phyloP scores from a whole-genome alignment of 2,329 filamentous ascomycete species.

The Stromatinia cepivora region DNA sequence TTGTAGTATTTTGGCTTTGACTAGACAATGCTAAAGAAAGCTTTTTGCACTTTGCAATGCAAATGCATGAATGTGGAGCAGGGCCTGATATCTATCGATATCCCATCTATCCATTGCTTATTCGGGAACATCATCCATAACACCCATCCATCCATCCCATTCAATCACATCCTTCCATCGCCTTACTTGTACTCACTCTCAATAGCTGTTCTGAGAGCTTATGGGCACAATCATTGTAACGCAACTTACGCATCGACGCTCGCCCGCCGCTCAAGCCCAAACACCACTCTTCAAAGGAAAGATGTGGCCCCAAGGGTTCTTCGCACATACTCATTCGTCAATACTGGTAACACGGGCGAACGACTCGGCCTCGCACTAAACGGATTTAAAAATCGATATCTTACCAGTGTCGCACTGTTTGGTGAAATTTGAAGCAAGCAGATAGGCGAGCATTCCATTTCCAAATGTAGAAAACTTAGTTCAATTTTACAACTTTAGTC shows the following conservation, averaged over 20 bases:
- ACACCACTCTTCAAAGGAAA: conserved; percentile 8
- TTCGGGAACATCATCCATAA: conserved; percentile 5
- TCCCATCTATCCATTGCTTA: conserved; percentile 9
- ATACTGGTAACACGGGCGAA: conserved; percentile 18
- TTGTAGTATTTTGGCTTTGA: conserved; percentile 8
- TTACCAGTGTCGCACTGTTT: conserved; percentile 24
- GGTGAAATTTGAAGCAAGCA: conserved; percentile 10
- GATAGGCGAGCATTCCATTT: conserved; percentile 19
- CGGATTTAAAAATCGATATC: conserved; percentile 19
- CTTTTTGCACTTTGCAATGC: conserved; percentile 7
- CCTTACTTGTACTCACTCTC: conserved; percentile 14
- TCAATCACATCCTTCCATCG: conserved; percentile 5
- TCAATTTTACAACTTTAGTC: background rate
- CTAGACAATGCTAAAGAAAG: conserved; percentile 5
- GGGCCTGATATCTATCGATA: conserved; percentile 15
- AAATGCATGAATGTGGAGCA: conserved; percentile 16
- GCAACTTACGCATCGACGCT: conserved; percentile 11
- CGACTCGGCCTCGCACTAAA: conserved; percentile 26
- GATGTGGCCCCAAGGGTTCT: background rate
- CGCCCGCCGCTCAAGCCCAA: conserved; percentile 16
- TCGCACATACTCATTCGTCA: conserved; percentile 9
- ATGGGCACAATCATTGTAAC: conserved; percentile 16
- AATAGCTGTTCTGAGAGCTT: conserved; percentile 6
- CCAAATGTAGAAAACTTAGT: conserved; percentile 11
- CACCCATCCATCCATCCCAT: conserved; percentile 5